phyloP scores from a whole-genome alignment of 2,329 filamentous ascomycete species.

The Gyromitra esculenta region DNA sequence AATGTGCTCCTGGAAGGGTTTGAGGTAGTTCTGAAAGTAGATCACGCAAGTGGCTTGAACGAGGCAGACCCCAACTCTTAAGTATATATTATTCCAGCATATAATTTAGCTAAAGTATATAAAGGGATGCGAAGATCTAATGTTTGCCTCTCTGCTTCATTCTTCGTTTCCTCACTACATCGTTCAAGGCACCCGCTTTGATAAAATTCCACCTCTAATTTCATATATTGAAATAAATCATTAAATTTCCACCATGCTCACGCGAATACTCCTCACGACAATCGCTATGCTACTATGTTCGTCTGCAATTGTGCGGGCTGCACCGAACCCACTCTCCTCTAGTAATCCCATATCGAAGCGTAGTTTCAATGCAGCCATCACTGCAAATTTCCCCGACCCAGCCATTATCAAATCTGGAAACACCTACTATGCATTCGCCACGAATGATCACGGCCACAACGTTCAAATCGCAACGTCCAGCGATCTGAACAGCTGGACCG shows the following conservation, averaged over 20 bases:
- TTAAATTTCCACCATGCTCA: background rate
- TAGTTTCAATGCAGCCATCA: slow-evolving; percentile 5
- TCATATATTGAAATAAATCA: background rate
- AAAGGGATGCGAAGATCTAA: background rate
- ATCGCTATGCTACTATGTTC: background rate
- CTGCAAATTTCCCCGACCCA: slow-evolving; percentile 36
- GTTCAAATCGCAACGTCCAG: slow-evolving; percentile 25
- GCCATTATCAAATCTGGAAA: slow-evolving; percentile 16
- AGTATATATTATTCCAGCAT: background rate
- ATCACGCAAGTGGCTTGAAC: background rate
- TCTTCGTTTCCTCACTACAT: background rate
- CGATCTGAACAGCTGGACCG: slow-evolving; percentile 11
- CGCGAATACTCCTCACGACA: background rate
- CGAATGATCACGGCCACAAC: slow-evolving; percentile 2
- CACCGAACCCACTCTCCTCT: background rate
- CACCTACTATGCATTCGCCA: slow-evolving; percentile 29
- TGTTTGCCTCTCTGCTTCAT: background rate
- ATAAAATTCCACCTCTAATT: background rate
- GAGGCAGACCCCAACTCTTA: background rate
- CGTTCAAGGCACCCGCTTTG: background rate
- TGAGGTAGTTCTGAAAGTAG: background rate
- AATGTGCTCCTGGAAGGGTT: background rate
- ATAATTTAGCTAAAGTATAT: background rate
- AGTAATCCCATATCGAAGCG: background rate
- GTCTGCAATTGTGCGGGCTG: background rate